A percentile compares a stretch with the other conserved stretches of the same genome.
Conservation (phyloP, 257 asterid genomes). For the Jacaranda copaia region DNA sequence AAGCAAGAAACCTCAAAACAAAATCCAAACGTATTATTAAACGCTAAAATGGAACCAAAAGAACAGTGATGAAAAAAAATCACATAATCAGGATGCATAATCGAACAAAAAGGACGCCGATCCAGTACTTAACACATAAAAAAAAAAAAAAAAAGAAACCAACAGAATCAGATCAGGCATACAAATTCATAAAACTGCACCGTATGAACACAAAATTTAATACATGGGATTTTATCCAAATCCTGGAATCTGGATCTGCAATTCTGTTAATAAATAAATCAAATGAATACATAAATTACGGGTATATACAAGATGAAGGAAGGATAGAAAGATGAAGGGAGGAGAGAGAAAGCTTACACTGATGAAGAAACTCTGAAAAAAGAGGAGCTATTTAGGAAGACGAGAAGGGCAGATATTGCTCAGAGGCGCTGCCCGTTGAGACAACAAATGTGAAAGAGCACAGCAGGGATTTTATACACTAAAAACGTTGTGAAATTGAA, state of each 20-base stretch:
- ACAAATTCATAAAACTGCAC: neutral
- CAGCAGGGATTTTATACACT: neutral
- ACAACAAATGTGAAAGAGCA: neutral
- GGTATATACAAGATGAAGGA: too few species aligned
- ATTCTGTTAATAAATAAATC: neutral
- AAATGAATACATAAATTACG: neutral
- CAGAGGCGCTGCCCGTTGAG: slow-evolving; percentile 9
- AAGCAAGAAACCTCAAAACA: neutral
- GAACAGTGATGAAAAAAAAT: neutral
- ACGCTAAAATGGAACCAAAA: neutral
- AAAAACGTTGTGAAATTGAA: neutral
- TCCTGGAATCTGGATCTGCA: slow-evolving; percentile 21
- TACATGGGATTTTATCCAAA: neutral
- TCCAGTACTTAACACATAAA: slow-evolving; percentile 14
- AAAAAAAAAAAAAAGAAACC: too few species aligned
- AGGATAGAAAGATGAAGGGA: too few species aligned
- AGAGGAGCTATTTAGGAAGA: slow-evolving; percentile 1
- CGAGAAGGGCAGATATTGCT: slow-evolving; percentile 22
- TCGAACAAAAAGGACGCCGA: slow-evolving; percentile 3
- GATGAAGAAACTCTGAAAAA: slow-evolving; percentile 10
- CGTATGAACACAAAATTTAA: neutral
- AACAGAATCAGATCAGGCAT: neutral
- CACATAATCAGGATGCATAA: neutral
- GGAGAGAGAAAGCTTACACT: neutral
- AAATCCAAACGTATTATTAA: neutral